phyloP scores from a whole-genome alignment of 495 filamentous ascomycete genomes.

The Aspergillus ostianus region DNA sequence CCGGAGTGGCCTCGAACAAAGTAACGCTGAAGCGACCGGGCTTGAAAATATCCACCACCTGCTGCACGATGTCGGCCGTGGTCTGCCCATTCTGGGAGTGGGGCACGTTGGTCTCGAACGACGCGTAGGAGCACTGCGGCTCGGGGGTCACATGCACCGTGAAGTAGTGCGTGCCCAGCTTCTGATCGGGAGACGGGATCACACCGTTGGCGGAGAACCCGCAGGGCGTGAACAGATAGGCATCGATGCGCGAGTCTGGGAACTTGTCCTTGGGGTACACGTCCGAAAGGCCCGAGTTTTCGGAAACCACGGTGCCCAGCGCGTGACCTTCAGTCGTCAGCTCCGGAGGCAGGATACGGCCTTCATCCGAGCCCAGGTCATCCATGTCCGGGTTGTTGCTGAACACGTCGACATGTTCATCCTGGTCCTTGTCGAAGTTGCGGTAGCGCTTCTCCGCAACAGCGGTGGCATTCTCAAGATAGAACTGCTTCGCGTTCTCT shows the following conservation, averaged over 20 bases:
- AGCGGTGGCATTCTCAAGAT: conserved; percentile 86
- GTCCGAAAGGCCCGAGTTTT: conserved; percentile 82
- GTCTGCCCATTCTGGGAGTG: conserved; percentile 81
- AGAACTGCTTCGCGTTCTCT: conserved; percentile 93
- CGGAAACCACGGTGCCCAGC: conserved; percentile 88
- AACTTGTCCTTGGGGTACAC: conserved; percentile 86
- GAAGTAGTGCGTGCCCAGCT: conserved; percentile 82
- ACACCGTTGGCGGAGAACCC: conserved; percentile 98
- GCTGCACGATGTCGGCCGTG: conserved; percentile 85
- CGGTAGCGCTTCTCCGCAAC: conserved; percentile 78
- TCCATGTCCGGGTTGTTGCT: conserved; percentile 71
- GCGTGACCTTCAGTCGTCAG: conserved; percentile 91
- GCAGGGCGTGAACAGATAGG: conserved; percentile 95
- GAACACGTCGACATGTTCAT: conserved; percentile 73
- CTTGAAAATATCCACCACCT: conserved; percentile 93
- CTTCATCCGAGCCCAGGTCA: conserved; percentile 52
- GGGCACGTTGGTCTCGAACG: conserved; percentile 99
- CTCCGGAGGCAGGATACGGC: conserved; percentile 64
- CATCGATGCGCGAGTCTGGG: conserved; percentile 91
- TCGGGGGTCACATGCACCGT: conserved; percentile 99
- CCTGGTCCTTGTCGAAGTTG: conserved; percentile 44
- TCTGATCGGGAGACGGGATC: conserved; percentile 72
- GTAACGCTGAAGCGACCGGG: conserved; percentile 97
- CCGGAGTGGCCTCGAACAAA: conserved; percentile 85
- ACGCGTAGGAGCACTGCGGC: conserved; percentile 96